A percentile compares a stretch with the other conserved stretches of the same genome.
Conservation (phyloP, 2,329 filamentous ascomycete genomes). For the Fusarium abutilonis region DNA sequence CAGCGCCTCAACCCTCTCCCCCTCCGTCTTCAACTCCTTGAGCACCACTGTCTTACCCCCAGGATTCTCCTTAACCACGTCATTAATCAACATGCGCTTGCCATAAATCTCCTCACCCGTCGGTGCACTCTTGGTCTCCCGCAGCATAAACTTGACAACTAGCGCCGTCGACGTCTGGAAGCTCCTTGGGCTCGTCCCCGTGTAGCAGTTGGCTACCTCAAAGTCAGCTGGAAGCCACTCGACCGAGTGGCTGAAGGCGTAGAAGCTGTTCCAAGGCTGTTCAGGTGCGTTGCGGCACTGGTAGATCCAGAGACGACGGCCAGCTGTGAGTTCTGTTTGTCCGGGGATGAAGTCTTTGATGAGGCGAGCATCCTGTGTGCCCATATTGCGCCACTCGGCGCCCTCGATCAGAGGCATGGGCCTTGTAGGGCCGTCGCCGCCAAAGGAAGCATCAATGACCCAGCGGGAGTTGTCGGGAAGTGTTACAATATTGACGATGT, state of each 20-base stretch:
- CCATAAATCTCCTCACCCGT: conserved; percentile 59
- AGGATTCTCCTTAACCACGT: conserved; percentile 63
- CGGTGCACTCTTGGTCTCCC: conserved; percentile 52
- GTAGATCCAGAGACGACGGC: conserved; percentile 69
- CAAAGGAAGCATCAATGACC: conserved; percentile 71
- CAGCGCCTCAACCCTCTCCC: conserved; percentile 62
- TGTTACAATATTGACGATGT: conserved; percentile 70
- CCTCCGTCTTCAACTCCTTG: conserved; percentile 59
- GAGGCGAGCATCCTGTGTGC: conserved; percentile 65
- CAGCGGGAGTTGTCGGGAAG: conserved; percentile 61
- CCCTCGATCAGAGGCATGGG: conserved; percentile 64
- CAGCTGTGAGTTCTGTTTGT: conserved; percentile 52
- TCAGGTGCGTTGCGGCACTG: conserved; percentile 63
- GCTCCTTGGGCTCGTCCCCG: conserved; percentile 58
- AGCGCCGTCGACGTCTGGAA: conserved; percentile 66
- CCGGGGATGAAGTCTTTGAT: conserved; percentile 59
- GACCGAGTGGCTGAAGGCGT: conserved; percentile 69
- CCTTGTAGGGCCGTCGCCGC: conserved; percentile 67
- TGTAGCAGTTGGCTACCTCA: conserved; percentile 66
- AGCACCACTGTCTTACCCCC: conserved; percentile 61
- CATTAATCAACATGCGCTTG: conserved; percentile 62
- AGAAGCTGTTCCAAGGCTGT: conserved; percentile 66
- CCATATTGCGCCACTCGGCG: conserved; percentile 59
- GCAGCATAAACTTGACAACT: conserved; percentile 63
- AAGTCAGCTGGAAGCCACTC: conserved; percentile 72